phyloP scores from a whole-genome alignment of 2,329 filamentous ascomycete genomes.

The Penicillium griseofulvum region DNA sequence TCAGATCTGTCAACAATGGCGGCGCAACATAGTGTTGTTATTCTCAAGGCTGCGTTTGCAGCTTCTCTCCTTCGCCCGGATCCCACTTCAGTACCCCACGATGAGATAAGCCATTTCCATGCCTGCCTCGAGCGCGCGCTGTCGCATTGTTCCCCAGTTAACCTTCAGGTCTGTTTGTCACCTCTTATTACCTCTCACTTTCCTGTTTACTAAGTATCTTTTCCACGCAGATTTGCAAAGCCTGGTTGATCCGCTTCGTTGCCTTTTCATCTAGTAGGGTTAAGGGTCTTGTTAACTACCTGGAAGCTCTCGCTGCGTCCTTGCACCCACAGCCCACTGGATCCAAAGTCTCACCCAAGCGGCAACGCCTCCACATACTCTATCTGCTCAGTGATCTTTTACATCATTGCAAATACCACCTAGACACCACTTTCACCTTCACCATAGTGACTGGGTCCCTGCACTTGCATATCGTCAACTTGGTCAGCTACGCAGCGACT shows the following conservation, averaged over 20 bases:
- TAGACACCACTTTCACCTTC: constrained; percentile 44
- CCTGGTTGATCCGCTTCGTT: constrained; percentile 75
- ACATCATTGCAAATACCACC: constrained; percentile 62
- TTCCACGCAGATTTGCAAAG: constrained; percentile 71
- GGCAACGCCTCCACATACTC: constrained; percentile 71
- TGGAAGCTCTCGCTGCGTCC: constrained; percentile 66
- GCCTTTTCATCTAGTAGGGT: constrained; percentile 65
- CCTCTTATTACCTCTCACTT: constrained; percentile 17
- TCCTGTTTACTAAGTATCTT: constrained; percentile 36
- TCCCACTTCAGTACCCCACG: constrained; percentile 65
- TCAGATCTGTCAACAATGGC: not conserved
- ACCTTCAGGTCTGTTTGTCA: constrained; percentile 77
- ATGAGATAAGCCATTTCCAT: constrained; percentile 69
- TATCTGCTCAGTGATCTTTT: constrained; percentile 78
- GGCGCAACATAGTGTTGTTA: constrained; percentile 51
- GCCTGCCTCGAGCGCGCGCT: constrained; percentile 62
- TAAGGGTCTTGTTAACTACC: constrained; percentile 69
- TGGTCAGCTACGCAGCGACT: constrained; percentile 59
- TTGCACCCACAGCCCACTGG: constrained; percentile 39
- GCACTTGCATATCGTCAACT: constrained; percentile 58
- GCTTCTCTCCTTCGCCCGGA: constrained; percentile 72
- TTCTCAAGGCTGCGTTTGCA: constrained; percentile 75
- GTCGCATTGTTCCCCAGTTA: constrained; percentile 70
- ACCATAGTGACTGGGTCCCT: constrained; percentile 55
- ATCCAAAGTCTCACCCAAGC: constrained; percentile 55